These are phyloP conservation scores for Monosporascus sp. DNA, from an alignment of 2,329 filamentous ascomycete genomes.

Conservation along the genomic window DNA sequence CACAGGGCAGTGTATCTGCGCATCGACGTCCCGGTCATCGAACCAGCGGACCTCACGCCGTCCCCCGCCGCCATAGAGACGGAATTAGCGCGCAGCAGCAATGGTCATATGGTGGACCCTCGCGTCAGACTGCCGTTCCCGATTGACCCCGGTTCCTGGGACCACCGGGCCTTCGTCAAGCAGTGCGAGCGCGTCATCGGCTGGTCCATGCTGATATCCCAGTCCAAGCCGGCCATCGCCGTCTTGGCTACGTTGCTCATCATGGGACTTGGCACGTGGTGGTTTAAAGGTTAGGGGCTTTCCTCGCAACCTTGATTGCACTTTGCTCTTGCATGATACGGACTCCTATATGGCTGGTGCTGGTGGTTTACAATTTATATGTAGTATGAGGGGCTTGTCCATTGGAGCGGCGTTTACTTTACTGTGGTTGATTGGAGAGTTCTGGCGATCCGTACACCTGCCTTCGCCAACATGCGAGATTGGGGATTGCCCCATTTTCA, in stretches of 20 bases:
- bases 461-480: too few species aligned
- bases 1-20: slow-evolving; percentile 79
- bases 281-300: slow-evolving; percentile 26
- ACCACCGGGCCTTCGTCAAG: slow-evolving; percentile 33
- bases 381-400: too few species aligned
- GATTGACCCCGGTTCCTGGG: slow-evolving; percentile 51
- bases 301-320: slow-evolving; percentile 1
- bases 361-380: not conserved
- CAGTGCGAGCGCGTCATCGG: slow-evolving; percentile 36
- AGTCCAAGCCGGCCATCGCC: slow-evolving; percentile 44
- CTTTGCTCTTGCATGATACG: not conserved
- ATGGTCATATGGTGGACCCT: slow-evolving; percentile 11
- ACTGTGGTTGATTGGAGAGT: too few species aligned
- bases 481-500: too few species aligned
- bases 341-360: not conserved
- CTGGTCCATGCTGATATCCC: slow-evolving; percentile 50
- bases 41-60: slow-evolving; percentile 33
- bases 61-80: slow-evolving; percentile 13
- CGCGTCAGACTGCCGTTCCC: slow-evolving; percentile 39
- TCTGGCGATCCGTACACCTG: too few species aligned
- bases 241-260: slow-evolving; percentile 38
- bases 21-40: slow-evolving; percentile 57
- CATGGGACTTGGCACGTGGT: slow-evolving; percentile 40
- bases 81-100: slow-evolving; percentile 6
- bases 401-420: too few species aligned